Conservation (phyloP, 192 early-diverging fungal genomes). For the Podila clonocystis region DNA sequence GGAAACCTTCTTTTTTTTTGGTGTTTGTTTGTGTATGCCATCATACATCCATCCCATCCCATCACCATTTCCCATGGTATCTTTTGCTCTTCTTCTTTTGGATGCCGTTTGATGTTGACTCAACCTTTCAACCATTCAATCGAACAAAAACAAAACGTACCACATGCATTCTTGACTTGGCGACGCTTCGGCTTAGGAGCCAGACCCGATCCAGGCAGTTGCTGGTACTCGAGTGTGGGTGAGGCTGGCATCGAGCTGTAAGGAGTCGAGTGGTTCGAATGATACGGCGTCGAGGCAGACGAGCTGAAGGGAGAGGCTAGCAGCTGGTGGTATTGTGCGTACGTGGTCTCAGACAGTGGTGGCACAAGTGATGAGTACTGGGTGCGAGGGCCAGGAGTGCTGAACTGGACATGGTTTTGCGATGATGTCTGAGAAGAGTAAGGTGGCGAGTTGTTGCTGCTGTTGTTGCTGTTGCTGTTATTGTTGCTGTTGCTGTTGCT, state of each 20-base stretch:
- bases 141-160: slow-evolving; percentile 51
- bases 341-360: slow-evolving; percentile 32
- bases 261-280: slow-evolving; percentile 50
- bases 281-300: slow-evolving; percentile 36
- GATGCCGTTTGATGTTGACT: too few relatives aligned
- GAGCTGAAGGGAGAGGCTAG: slow-evolving; percentile 45
- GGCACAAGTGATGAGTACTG: slow-evolving; percentile 38
- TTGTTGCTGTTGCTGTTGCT: slow-evolving; percentile 14
- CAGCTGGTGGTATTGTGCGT: slow-evolving; percentile 45
- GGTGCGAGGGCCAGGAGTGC: slow-evolving; percentile 36
- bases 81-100: too few relatives aligned
- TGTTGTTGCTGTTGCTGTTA: slow-evolving; percentile 7
- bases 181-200: slow-evolving; percentile 65
- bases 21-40: not conserved
- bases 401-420: slow-evolving; percentile 17
- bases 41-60: not conserved
- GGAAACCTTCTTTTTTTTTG: not conserved
- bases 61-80: not conserved
- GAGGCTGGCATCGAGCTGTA: slow-evolving; percentile 51
- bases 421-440: not conserved
- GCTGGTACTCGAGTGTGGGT: slow-evolving; percentile 36
- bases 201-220: slow-evolving; percentile 9
- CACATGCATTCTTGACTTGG: slow-evolving; percentile 94
- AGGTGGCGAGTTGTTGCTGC: slow-evolving; percentile 11
- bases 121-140: not conserved